Evolutionary conservation across 352 stramenopile species (phyloP), one percentile per base, ranked within the genome.

Genomic region (Pythium chondricola): DNA sequence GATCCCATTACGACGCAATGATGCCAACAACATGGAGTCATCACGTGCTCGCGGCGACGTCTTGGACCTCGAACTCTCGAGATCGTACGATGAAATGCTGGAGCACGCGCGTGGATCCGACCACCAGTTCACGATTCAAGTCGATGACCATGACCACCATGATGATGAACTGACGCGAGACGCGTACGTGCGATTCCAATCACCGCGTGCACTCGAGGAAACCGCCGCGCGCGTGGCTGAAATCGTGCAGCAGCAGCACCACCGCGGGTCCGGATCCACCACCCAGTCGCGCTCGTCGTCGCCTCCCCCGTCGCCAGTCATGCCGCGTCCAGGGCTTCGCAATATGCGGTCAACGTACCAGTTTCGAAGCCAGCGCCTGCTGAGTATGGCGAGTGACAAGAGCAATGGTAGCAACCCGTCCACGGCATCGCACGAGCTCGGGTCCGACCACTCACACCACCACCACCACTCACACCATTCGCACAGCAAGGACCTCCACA

Each of bases 301-400:
- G 0, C 47, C 46, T 2, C 50, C 54, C 10, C 36, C 35, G 9
- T 20, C 33, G 27, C 31, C 32, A 17, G n/a, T 20, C 18, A 42
- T 21, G 10, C 21, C 30, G 41, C 50, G 40, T 20, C 56, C 44
- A 1, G 29, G 46, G 6, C 29, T 61, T 21, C 53, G 36, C 17
- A 38, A 45, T 20, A 47, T 48, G 43, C 48, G 47, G 11, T 32
- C 33, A 13, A 38, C 25, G 27, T 22, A 22, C 13, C 48, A 53
- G 46, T 60, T 65, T 30, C 57, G 50, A 7, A 65, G 44, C 50
- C 50, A 59, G 32, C 57, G 57, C 5, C 50, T 49, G 18, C 18
- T 65, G 20, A 66, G 58, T 33, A 55, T 57, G 41, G 46, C 46
- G 4, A 66, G 58, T 18, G 49, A 66, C 41, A 54, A 66, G 35